Percentiles rank a stretch among this genome's conserved stretches.
These are phyloP conservation scores for Pichia nanzhaoensis DNA, from an alignment of 805 yeast species.

Conservation along the genomic window DNA sequence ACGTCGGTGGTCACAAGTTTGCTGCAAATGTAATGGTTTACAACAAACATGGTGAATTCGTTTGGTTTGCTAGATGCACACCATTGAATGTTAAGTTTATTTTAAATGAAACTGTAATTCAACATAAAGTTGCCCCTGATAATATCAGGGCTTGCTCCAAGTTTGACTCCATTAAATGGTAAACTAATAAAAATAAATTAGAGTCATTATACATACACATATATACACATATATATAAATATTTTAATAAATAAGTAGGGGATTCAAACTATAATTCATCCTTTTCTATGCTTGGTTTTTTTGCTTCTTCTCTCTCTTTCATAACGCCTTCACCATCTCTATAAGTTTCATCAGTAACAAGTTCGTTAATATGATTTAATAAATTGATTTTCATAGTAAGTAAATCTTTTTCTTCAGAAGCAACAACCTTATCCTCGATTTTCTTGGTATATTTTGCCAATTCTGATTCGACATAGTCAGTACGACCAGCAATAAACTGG, in stretches of 20 bases:
- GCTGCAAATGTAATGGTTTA: constrained; percentile 86
- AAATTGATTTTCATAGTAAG: constrained; percentile 44
- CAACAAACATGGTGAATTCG: constrained; percentile 61
- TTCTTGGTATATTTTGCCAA: constrained; percentile 38
- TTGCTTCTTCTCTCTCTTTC: constrained; percentile 7
- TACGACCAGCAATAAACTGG: constrained; percentile 39
- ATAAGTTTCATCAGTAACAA: constrained; percentile 16
- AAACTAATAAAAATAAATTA: constrained; percentile 1
- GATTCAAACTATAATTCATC: constrained; percentile 13
- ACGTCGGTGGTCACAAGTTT: constrained; percentile 94
- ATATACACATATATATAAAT: too few species aligned
- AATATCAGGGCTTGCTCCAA: constrained; percentile 55
- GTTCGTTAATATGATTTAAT: constrained; percentile 19
- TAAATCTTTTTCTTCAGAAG: constrained; percentile 41
- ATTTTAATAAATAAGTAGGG: not conserved
- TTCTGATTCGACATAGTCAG: constrained; percentile 40
- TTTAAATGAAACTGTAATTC: constrained; percentile 65
- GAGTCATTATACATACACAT: too few species aligned
- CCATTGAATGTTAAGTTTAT: constrained; percentile 73
- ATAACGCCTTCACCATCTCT: constrained; percentile 15
- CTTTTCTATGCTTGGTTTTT: constrained; percentile 1
- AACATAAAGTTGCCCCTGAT: constrained; percentile 65
- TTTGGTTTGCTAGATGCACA: constrained; percentile 83
- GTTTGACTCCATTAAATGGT: constrained; percentile 50
- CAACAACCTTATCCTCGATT: constrained; percentile 33